Percentiles rank a stretch among this genome's conserved stretches.
Evolutionary conservation across 331 rosid species (phyloP).

Genomic region (Erythrophleum ivorense): DNA sequence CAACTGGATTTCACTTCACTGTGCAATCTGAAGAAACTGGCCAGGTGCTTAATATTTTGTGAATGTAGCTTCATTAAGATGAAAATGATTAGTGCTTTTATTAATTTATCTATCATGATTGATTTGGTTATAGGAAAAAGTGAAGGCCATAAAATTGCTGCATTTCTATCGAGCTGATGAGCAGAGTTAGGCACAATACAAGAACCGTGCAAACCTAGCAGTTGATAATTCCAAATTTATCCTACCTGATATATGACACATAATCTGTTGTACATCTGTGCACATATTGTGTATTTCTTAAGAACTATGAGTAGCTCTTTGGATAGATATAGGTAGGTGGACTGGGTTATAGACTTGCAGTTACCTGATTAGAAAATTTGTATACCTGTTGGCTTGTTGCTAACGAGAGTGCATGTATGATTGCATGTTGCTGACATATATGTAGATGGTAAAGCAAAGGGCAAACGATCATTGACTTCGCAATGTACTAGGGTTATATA

Average conservation of each 20-base stretch:
- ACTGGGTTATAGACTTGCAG: conserved; percentile 33
- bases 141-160: conserved; percentile 72
- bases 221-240: conserved; percentile 6
- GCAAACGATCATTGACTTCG: conserved; percentile 7
- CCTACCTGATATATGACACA: conserved; percentile 4
- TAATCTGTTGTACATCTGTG: conserved; percentile 23
- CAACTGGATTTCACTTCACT: conserved; percentile 86
- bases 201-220: conserved; percentile 31
- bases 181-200: conserved; percentile 29
- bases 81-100: conserved; percentile 4
- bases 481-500: background rate
- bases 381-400: conserved; percentile 39
- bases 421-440: conserved; percentile 35
- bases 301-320: conserved; percentile 33
- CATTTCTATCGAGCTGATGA: conserved; percentile 70
- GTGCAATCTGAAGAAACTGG: conserved; percentile 47
- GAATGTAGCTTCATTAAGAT: conserved; percentile 30
- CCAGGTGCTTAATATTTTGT: conserved; percentile 58
- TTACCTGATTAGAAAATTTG: conserved; percentile 41
- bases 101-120: conserved; percentile 19
- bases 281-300: conserved; percentile 19
- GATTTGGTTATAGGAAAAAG: conserved; percentile 65
- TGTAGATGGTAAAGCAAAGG: conserved; percentile 36
- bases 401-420: conserved; percentile 22
- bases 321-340: conserved; percentile 32